Percentiles rank a stretch among this genome's conserved stretches.
phyloP scores from a whole-genome alignment of 352 stramenopile species.

The Phytopythium kandeliae region DNA sequence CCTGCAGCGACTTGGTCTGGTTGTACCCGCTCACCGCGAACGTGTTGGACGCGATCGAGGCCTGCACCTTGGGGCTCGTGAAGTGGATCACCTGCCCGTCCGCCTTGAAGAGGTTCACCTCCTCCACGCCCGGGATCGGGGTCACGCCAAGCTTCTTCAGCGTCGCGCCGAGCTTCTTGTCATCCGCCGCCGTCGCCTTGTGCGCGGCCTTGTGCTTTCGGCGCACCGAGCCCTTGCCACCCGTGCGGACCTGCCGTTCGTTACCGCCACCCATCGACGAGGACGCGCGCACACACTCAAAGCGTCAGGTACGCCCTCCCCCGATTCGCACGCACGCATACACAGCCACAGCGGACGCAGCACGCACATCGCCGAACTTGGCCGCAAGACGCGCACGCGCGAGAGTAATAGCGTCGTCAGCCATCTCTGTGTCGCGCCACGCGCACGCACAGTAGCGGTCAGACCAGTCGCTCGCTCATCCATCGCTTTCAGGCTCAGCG shows the following conservation, averaged over 20 bases:
- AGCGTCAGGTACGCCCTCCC: not conserved
- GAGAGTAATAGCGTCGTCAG: slow-evolving; percentile 88
- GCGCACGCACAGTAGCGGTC: slow-evolving; percentile 4
- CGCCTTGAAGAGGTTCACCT: slow-evolving; percentile 99
- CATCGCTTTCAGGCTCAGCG: not conserved
- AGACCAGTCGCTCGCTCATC: not conserved
- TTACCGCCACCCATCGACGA: too few relatives aligned
- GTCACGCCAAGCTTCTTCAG: slow-evolving; percentile 98
- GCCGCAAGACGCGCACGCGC: slow-evolving; percentile 79
- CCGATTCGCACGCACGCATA: not conserved
- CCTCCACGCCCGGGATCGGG: slow-evolving; percentile 97
- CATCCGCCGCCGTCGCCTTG: slow-evolving; percentile 91
- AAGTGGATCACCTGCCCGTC: slow-evolving; percentile 99
- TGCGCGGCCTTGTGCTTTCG: slow-evolving; percentile 95
- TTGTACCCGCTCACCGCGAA: slow-evolving; percentile 95
- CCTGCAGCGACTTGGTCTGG: slow-evolving; percentile 97
- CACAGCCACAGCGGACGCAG: not conserved
- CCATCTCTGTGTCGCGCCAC: slow-evolving; percentile 39
- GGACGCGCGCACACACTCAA: not conserved
- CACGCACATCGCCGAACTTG: slow-evolving; percentile 76
- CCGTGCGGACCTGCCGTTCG: slow-evolving; percentile 84
- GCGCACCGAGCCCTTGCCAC: slow-evolving; percentile 94
- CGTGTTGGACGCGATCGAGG: slow-evolving; percentile 97
- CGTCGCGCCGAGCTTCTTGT: slow-evolving; percentile 96
- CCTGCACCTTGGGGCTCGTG: slow-evolving; percentile 96